Base-by-base conservation (phyloP, 2,329 filamentous ascomycete species). In the Ambrosiella xylebori region DNA sequence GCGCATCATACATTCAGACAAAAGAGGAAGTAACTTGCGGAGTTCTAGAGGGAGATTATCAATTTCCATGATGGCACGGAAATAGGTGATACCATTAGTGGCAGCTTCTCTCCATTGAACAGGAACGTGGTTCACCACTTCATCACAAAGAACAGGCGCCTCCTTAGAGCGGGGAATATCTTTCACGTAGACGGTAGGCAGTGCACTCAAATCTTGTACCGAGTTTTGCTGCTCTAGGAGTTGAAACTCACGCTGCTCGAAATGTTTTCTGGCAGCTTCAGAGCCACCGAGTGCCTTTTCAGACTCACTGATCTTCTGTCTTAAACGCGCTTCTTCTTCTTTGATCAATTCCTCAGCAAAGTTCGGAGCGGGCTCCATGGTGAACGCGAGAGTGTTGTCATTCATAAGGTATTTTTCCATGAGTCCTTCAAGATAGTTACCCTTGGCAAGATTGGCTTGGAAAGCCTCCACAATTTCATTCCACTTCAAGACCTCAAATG, bases 41-140 rank as follows among this genome's bases (percentile, higher is more conserved):
- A 97, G 76, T 62, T 96, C 88, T 61, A 91, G 84, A 0, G 91
- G 88, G 12, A 98, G 73, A 61, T 85, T 81, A 50, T 87, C 78
- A 57, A 97, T 75, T 0, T 80, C 77, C 67, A 94, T 89, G 68
- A 97, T 80, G 2, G 88, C 89, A 60, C 90, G 84, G 74, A 98
- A 95, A 68, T 98, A 98, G 1, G 91, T 97, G 60, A 98, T 73
- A 0, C 93, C 93, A 65, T 98, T 98, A 0, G 93, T 98, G 1
- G 88, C 86, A 7, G 90, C 88, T 69, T 95, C 88, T 55, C 85
- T 84, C 89, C 90, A 96, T 65, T 96, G 87, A 3, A 93, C 80
- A 51, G 84, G 81, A 45, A 85, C 78, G 41, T 78, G 76, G 47
- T 80, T 77, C 8, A 85, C 68, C 9, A 74, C 72, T n/a, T 85